These are phyloP conservation scores for Corylus heterophylla DNA, from an alignment of 306 rosid genomes.

Conservation along the genomic window DNA sequence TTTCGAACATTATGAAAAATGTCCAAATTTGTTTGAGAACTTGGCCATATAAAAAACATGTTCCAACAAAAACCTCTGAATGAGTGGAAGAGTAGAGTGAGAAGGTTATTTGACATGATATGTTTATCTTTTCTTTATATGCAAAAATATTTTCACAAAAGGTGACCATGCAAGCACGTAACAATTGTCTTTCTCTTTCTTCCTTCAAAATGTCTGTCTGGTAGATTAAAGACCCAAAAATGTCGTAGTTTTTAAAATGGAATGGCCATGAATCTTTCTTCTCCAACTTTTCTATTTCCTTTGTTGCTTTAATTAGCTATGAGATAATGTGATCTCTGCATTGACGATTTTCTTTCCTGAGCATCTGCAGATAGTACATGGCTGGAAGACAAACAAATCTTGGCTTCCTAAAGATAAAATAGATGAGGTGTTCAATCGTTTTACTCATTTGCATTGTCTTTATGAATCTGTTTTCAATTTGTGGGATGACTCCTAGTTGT, in stretches of 20 bases:
- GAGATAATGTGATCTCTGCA: constrained; percentile 18
- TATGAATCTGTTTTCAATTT: not conserved
- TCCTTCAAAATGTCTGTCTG: not conserved
- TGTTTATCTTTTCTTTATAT: not conserved
- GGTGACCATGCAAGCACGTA: not conserved
- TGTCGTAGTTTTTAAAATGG: not conserved
- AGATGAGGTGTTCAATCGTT: constrained; percentile 59
- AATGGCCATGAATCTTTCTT: not conserved
- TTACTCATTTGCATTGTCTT: constrained; percentile 8
- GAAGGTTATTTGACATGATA: not conserved
- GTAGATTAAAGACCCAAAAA: not conserved
- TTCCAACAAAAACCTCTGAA: not conserved
- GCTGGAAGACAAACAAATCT: constrained; percentile 73
- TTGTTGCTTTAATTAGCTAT: constrained; percentile 14
- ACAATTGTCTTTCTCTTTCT: not conserved
- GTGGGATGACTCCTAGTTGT: constrained; percentile 3
- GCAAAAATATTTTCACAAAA: not conserved
- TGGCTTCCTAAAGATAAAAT: constrained; percentile 81
- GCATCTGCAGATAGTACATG: constrained; percentile 56
- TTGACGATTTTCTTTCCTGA: constrained; percentile 26
- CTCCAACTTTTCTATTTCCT: constrained; percentile 4
- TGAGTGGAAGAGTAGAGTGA: not conserved
- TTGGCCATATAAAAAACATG: not conserved
- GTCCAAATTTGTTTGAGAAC: not conserved
- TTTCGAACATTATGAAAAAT: not conserved